These are phyloP conservation scores for Lasiosphaeriaceae sp. DNA, from an alignment of 495 filamentous ascomycete species.

Conservation along the genomic window DNA sequence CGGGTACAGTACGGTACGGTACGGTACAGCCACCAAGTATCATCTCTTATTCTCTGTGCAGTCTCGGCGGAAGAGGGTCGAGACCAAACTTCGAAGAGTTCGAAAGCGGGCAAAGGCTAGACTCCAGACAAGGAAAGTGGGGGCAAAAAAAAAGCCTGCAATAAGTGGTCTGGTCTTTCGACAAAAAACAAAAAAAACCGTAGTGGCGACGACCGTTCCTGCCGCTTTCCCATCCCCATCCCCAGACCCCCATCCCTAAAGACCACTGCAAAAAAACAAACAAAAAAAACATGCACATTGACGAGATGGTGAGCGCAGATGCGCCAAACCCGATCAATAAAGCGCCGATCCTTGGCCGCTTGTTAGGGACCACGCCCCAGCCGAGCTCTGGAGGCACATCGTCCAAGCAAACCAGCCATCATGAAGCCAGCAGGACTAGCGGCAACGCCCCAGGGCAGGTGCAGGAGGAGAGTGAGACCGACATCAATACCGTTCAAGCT, in stretches of 20 bases:
- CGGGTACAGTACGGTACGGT: too few relatives aligned
- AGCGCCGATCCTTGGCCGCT: constrained; percentile 18
- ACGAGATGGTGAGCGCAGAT: constrained; percentile 11
- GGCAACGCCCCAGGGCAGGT: neutral
- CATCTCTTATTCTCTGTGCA: neutral
- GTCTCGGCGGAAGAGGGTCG: neutral
- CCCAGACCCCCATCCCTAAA: neutral
- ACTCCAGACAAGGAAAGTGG: neutral
- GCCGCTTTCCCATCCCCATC: neutral
- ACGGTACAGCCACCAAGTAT: too few relatives aligned
- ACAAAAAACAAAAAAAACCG: neutral
- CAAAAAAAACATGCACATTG: neutral
- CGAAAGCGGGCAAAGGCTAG: neutral
- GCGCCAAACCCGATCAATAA: constrained; percentile 13
- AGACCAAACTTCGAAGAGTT: neutral
- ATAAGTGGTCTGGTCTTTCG: neutral
- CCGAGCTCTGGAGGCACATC: neutral
- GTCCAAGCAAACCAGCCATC: neutral
- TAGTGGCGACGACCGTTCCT: neutral
- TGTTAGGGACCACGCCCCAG: neutral
- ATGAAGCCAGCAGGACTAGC: neutral
- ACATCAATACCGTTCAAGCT: neutral
- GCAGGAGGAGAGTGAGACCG: neutral
- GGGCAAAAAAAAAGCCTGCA: neutral
- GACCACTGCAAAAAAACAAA: neutral